Conservation (phyloP, 2,329 filamentous ascomycete species). For the Aureobasidium sp. region DNA sequence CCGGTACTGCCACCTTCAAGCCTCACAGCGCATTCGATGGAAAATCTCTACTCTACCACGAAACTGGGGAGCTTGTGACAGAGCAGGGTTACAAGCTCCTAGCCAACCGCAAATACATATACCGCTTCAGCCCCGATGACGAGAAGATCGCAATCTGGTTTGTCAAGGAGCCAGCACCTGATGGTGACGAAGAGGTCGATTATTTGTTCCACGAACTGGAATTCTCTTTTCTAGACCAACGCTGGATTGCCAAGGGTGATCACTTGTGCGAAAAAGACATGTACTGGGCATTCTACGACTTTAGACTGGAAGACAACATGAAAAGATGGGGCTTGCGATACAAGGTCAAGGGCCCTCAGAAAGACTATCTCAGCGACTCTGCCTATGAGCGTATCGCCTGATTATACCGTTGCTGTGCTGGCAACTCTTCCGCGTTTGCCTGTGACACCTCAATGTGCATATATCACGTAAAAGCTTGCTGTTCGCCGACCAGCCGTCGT, state of each 20-base stretch:
- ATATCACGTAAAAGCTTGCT: neutral
- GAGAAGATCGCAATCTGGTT: slow-evolving; percentile 69
- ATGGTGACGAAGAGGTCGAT: slow-evolving; percentile 43
- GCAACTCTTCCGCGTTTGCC: neutral
- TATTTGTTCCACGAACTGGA: slow-evolving; percentile 69
- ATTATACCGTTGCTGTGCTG: neutral
- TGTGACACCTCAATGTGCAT: neutral
- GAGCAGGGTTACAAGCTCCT: slow-evolving; percentile 40
- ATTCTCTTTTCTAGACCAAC: slow-evolving; percentile 36
- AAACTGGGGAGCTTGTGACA: slow-evolving; percentile 28
- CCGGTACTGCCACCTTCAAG: slow-evolving; percentile 27
- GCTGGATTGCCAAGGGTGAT: slow-evolving; percentile 55
- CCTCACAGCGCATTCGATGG: slow-evolving; percentile 19
- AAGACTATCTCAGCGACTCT: slow-evolving; percentile 31
- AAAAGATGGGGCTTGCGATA: slow-evolving; percentile 28
- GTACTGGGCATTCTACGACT: slow-evolving; percentile 63
- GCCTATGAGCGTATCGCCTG: slow-evolving; percentile 22
- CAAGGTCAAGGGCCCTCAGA: slow-evolving; percentile 30
- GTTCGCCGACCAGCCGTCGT: neutral
- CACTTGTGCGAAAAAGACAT: slow-evolving; percentile 65
- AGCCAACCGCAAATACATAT: slow-evolving; percentile 61
- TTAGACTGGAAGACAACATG: slow-evolving; percentile 33
- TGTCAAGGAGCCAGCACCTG: slow-evolving; percentile 52
- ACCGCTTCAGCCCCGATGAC: slow-evolving; percentile 55
- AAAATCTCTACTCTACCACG: slow-evolving; percentile 26